These are phyloP conservation scores for Aspergillus felis DNA, from an alignment of 2,329 filamentous ascomycete species.

Conservation along the genomic window DNA sequence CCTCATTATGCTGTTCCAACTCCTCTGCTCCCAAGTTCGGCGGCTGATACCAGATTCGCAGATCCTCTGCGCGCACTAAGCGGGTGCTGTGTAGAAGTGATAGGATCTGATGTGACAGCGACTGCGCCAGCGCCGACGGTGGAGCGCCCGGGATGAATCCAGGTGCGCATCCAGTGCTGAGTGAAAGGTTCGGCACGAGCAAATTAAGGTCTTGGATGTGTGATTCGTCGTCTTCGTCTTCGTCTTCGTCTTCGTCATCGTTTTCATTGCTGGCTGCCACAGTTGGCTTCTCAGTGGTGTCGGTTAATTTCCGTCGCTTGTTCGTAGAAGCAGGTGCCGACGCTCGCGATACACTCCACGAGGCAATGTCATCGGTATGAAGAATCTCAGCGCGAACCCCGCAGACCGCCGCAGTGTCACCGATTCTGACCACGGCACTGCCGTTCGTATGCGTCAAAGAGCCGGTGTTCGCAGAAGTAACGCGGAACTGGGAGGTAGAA, in stretches of 20 bases:
- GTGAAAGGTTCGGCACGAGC: conserved; percentile 87
- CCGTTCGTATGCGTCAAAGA: conserved; percentile 87
- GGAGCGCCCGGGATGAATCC: conserved; percentile 79
- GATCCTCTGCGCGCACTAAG: conserved; percentile 62
- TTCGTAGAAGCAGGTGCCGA: conserved; percentile 35
- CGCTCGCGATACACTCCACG: conserved; percentile 37
- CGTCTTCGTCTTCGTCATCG: conserved; percentile 53
- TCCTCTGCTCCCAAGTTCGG: conserved; percentile 36
- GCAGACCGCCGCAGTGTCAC: conserved; percentile 92
- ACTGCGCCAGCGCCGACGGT: conserved; percentile 75
- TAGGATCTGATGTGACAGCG: conserved; percentile 74
- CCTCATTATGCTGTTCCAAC: conserved; percentile 30
- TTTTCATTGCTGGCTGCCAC: conserved; percentile 11
- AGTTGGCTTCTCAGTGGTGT: conserved; percentile 13
- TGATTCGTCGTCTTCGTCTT: conserved; percentile 41
- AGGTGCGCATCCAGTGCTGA: conserved; percentile 86
- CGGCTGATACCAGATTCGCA: conserved; percentile 68
- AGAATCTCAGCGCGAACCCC: conserved; percentile 86
- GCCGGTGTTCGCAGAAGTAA: conserved; percentile 72
- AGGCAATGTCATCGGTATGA: conserved; percentile 67
- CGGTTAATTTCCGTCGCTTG: conserved; percentile 27
- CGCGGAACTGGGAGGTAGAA: conserved; percentile 62
- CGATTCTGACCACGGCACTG: conserved; percentile 79
- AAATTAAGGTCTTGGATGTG: conserved; percentile 56
- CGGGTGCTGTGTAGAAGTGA: conserved; percentile 69